phyloP scores from a whole-genome alignment of 495 filamentous ascomycete genomes.

The Articulospora tetracladia region DNA sequence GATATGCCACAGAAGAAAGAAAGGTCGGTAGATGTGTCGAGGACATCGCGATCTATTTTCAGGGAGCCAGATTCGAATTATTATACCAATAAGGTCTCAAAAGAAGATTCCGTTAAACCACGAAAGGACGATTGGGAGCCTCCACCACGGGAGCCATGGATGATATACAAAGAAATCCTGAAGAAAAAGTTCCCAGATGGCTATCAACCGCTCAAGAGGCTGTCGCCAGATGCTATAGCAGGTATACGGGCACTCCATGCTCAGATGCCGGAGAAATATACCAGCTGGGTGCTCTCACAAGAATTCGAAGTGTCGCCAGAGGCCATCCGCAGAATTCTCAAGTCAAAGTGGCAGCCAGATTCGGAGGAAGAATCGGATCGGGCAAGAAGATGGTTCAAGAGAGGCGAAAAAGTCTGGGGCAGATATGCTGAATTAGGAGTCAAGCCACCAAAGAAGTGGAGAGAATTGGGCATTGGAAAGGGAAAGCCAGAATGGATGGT shows the following conservation, averaged over 20 bases:
- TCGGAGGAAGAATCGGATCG: slow-evolving; percentile 57
- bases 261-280: slow-evolving; percentile 70
- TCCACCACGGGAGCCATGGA: slow-evolving; percentile 52
- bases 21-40: not conserved
- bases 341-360: slow-evolving; percentile 73
- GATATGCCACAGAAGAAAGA: slow-evolving; percentile 1
- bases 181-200: slow-evolving; percentile 69
- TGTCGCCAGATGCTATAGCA: slow-evolving; percentile 86
- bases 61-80: not conserved
- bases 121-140: slow-evolving; percentile 13
- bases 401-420: slow-evolving; percentile 74
- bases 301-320: slow-evolving; percentile 85
- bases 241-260: slow-evolving; percentile 78
- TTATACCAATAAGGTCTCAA: not conserved
- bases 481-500: slow-evolving; percentile 20
- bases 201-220: slow-evolving; percentile 78
- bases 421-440: slow-evolving; percentile 64
- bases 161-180: slow-evolving; percentile 64
- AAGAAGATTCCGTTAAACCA: slow-evolving; percentile 22
- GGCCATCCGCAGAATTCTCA: slow-evolving; percentile 80
- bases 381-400: slow-evolving; percentile 68
- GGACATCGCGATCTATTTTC: not conserved
- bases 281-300: slow-evolving; percentile 66
- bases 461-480: slow-evolving; percentile 60
- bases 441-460: slow-evolving; percentile 66